phyloP scores from a whole-genome alignment of 257 asterid species.

The Solanum peruvianum region DNA sequence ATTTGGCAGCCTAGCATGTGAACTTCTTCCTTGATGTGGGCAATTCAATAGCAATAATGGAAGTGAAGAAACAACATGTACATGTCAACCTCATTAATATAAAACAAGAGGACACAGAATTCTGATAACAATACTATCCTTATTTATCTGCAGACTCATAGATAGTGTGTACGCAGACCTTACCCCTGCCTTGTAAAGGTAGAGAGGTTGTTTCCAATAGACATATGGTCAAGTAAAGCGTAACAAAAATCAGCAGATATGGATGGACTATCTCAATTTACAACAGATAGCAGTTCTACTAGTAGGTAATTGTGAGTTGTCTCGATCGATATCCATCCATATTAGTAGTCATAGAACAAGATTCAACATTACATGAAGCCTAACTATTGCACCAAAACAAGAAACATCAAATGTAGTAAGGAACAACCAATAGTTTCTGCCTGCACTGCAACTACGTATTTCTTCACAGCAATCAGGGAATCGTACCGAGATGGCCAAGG shows the following conservation, averaged over 20 bases:
- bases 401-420: not conserved
- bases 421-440: not conserved
- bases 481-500: not conserved
- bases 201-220: not conserved
- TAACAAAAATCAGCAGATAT: not conserved
- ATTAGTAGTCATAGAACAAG: not conserved
- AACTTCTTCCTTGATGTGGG: not conserved
- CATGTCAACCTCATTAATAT: not conserved
- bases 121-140: not conserved
- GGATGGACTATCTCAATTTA: slow-evolving; percentile 1
- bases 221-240: not conserved
- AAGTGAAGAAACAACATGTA: not conserved
- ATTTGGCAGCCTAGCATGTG: not conserved
- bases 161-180: not conserved
- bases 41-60: not conserved
- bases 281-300: slow-evolving; percentile 15
- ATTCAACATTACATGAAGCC: not conserved
- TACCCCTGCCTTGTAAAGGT: not conserved
- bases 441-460: not conserved
- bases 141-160: not conserved
- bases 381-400: not conserved
- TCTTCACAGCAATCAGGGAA: not conserved
- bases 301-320: not conserved
- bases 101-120: not conserved
- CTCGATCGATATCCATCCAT: not conserved